Percentiles rank a stretch among this genome's conserved stretches.
Conservation (phyloP, 2,329 filamentous ascomycete species). For the Monilinia laxa region DNA sequence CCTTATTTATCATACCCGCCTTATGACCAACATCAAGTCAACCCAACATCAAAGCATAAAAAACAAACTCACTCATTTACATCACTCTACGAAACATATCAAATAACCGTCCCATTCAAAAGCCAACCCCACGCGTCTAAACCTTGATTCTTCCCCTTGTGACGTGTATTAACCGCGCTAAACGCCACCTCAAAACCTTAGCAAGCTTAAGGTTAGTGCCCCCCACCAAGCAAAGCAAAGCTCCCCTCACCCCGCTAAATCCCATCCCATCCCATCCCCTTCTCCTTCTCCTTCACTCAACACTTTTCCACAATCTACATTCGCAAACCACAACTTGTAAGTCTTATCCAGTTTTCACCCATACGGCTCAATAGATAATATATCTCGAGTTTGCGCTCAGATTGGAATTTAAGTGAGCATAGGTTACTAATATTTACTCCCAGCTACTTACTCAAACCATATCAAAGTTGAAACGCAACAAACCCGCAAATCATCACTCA, state of each 20-base stretch:
- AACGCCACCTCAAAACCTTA: neutral
- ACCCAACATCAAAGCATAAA: too few species aligned
- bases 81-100: neutral
- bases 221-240: neutral
- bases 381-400: too few species aligned
- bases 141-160: neutral
- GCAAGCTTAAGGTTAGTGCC: neutral
- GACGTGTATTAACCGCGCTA: conserved; percentile 8
- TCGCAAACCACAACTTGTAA: neutral
- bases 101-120: neutral
- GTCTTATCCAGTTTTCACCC: neutral
- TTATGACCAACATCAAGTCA: neutral
- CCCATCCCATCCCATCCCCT: neutral
- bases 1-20: neutral
- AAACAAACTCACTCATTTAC: too few species aligned
- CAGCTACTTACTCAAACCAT: neutral
- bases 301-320: neutral
- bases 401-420: too few species aligned
- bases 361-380: neutral
- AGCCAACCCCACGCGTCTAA: neutral
- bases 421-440: neutral
- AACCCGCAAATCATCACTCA: neutral
- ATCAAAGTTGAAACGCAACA: neutral
- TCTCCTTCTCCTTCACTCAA: conserved; percentile 5
- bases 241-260: conserved; percentile 18